Evolutionary conservation across 192 early-diverging fungal genomes (phyloP), one percentile per base, ranked within the genome.

Genomic region (Coemansia erecta): DNA sequence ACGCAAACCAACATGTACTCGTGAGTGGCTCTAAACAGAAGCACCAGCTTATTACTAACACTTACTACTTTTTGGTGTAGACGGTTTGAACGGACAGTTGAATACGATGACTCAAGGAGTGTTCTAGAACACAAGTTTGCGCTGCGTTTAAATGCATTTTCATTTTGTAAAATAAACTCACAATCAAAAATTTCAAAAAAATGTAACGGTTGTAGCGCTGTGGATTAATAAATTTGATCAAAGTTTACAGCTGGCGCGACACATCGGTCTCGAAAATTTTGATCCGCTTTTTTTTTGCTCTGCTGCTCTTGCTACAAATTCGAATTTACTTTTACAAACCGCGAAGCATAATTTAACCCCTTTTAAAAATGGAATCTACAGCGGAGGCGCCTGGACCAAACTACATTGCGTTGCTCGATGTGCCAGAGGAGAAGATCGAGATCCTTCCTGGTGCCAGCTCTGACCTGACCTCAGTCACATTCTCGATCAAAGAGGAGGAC

Each of bases 401-500:
- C 31, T 78, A 78, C 61, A 78, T 78, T 62, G 64, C 75, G 1
- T 35, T 78, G 37, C 61, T 68, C 24, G 62, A 63, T 4, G 61
- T 71, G 17, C 68, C 70, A 1, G 66, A 70, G 28, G 47, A 72
- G 15, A 77, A 82, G 53, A 53, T 82, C 19, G 64, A 62, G 40
- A 64, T 77, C 19, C 61, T 86, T 37, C 73, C 80, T 8, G 85
- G 87, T 44, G 82, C 82, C 15, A 82, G 75, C 62, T 66, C 72
- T 12, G 93, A 95, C 76, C 81, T 84, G 59, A 84, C 87, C 6
- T 86, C 85, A 42, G 85, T 88, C 60, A 98, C 97, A 1, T 97
- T 99, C 59, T 84, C 80, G 31, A 83, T 99, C 54, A 84, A 85
- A 64, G 90, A 95, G 60, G 94, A 99, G 76, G 97, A 97, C 74